Percentiles rank a stretch among this genome's conserved stretches.
These are phyloP conservation scores for Daldinia sp. DNA, from an alignment of 2,329 filamentous ascomycete genomes.

Conservation along the genomic window DNA sequence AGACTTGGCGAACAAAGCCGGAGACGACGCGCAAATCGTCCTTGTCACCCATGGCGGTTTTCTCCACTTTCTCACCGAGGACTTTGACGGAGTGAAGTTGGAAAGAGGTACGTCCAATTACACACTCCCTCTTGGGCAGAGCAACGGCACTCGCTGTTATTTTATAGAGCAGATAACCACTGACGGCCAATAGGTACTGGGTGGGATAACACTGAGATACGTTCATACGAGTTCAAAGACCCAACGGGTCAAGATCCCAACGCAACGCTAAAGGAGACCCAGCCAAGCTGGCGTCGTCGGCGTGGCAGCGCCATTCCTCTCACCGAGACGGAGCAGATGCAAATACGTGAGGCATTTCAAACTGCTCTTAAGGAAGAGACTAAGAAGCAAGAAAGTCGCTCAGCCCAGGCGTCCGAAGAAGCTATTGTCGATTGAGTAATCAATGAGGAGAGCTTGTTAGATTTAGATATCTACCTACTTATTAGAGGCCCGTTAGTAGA, in stretches of 20 bases:
- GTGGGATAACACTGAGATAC: slow-evolving; percentile 80
- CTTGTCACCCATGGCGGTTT: slow-evolving; percentile 87
- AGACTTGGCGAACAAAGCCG: slow-evolving; percentile 56
- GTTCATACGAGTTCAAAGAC: slow-evolving; percentile 74
- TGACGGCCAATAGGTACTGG: slow-evolving; percentile 68
- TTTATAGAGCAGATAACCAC: slow-evolving; percentile 8
- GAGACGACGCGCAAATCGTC: slow-evolving; percentile 72
- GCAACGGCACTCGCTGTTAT: background rate
- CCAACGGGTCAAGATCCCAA: slow-evolving; percentile 61
- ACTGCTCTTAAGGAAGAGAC: slow-evolving; percentile 50
- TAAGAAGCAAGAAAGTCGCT: background rate
- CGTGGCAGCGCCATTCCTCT: slow-evolving; percentile 57
- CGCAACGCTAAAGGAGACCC: slow-evolving; percentile 62
- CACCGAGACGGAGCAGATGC: slow-evolving; percentile 60
- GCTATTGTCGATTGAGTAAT: slow-evolving; percentile 22
- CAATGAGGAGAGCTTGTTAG: background rate
- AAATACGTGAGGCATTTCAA: slow-evolving; percentile 58
- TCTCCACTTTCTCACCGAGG: slow-evolving; percentile 85
- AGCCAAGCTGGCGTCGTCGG: slow-evolving; percentile 61
- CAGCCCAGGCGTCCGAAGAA: slow-evolving; percentile 12
- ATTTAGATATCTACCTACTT: background rate
- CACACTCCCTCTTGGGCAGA: background rate
- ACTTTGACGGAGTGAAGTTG: slow-evolving; percentile 74
- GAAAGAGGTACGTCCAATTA: slow-evolving; percentile 53
- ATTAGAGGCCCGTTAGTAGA: background rate